Conservation (phyloP, 1,139 yeast genomes). For the Blastobotrys indianensis region DNA sequence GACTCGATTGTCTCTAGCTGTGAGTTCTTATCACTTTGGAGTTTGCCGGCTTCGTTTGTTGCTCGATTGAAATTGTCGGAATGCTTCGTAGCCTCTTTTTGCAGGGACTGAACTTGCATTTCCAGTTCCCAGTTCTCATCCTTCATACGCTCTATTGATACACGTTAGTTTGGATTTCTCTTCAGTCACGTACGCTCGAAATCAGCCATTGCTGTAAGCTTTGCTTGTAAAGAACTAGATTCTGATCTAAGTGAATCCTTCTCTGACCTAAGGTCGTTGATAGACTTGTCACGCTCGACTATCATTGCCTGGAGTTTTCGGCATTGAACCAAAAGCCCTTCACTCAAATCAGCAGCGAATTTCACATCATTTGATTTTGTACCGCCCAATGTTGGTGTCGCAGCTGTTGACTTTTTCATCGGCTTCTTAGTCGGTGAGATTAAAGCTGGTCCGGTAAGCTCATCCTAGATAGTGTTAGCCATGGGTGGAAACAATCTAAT, state of each 20-base stretch:
- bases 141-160: slow-evolving; percentile 41
- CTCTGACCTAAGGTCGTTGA: slow-evolving; percentile 40
- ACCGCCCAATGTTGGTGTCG: slow-evolving; percentile 4
- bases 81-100: slow-evolving; percentile 38
- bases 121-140: slow-evolving; percentile 81
- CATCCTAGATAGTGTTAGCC: background rate
- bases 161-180: slow-evolving; percentile 1
- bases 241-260: slow-evolving; percentile 37
- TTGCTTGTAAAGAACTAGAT: slow-evolving; percentile 34
- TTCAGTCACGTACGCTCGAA: slow-evolving; percentile 32
- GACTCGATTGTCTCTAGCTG: slow-evolving; percentile 32
- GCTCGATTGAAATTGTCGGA: slow-evolving; percentile 25
- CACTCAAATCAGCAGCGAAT: slow-evolving; percentile 79
- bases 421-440: slow-evolving; percentile 13
- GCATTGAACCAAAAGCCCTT: slow-evolving; percentile 70
- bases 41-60: slow-evolving; percentile 24
- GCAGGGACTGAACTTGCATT: slow-evolving; percentile 46
- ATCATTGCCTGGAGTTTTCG: slow-evolving; percentile 56
- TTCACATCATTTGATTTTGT: slow-evolving; percentile 51
- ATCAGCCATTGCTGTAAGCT: slow-evolving; percentile 32
- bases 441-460: slow-evolving; percentile 5
- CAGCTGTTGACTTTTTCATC: slow-evolving; percentile 9
- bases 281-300: slow-evolving; percentile 51
- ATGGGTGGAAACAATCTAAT: background rate
- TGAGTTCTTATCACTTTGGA: slow-evolving; percentile 25